These are phyloP conservation scores for Teunomyces atbi DNA, from an alignment of 805 yeast genomes.

Conservation along the genomic window DNA sequence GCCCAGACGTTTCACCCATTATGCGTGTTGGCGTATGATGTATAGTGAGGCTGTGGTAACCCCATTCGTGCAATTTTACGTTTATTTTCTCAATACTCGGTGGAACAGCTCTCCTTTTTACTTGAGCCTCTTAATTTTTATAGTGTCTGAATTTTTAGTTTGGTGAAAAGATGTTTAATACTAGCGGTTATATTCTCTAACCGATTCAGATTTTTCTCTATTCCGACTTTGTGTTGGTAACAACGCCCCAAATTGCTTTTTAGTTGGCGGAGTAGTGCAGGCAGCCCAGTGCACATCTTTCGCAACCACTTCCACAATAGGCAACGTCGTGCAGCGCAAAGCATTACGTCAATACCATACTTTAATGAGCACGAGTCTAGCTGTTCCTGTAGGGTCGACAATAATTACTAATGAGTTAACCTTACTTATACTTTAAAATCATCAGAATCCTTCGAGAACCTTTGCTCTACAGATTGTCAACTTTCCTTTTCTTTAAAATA, in stretches of 20 bases:
- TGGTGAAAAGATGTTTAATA: neutral
- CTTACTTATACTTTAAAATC: too few species aligned
- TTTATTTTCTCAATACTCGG: neutral
- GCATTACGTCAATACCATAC: neutral
- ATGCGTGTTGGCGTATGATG: neutral
- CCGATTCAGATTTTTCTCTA: neutral
- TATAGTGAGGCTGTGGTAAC: neutral
- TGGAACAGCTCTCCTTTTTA: neutral
- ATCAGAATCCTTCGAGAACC: too few species aligned
- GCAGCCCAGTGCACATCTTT: neutral
- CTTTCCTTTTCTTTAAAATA: neutral
- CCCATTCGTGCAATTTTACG: neutral
- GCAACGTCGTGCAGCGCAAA: neutral
- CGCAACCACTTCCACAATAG: constrained; percentile 2
- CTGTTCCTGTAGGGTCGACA: too few species aligned
- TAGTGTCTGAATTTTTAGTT: neutral
- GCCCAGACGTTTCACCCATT: neutral
- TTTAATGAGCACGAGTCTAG: neutral
- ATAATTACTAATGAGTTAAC: too few species aligned
- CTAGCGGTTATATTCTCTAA: neutral
- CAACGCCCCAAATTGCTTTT: constrained; percentile 2
- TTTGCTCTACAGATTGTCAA: neutral
- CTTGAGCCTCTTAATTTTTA: neutral
- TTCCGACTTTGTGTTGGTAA: constrained; percentile 3
- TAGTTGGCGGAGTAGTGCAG: neutral